Evolutionary conservation across 2,329 filamentous ascomycete genomes (phyloP).

Genomic region (Calonectria fujianensis): DNA sequence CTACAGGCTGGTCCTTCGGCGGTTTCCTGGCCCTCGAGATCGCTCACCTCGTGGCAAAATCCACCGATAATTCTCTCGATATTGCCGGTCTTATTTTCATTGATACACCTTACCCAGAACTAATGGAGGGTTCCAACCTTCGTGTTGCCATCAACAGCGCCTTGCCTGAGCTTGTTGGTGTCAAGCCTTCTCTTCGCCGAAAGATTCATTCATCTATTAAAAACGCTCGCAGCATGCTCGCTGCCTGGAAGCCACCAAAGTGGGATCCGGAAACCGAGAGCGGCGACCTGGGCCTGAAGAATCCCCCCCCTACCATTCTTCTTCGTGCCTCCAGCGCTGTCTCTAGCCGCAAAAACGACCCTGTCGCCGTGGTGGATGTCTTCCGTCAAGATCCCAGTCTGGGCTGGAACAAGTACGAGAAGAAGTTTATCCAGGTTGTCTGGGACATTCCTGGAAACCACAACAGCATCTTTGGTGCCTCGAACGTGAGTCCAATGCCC

Average conservation of each 20-base stretch:
- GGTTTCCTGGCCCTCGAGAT: constrained; percentile 32
- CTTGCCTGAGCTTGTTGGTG: constrained; percentile 31
- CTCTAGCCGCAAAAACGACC: constrained; percentile 24
- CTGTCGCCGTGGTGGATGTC: constrained; percentile 31
- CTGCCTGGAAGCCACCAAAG: constrained; percentile 32
- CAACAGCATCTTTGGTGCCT: constrained; percentile 34
- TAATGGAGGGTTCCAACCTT: constrained; percentile 33
- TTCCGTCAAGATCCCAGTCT: constrained; percentile 32
- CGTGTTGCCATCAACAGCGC: constrained; percentile 33
- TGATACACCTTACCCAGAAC: constrained; percentile 31
- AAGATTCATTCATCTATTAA: constrained; percentile 37
- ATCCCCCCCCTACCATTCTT: constrained; percentile 33
- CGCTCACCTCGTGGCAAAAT: constrained; percentile 26
- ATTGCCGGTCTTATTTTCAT: constrained; percentile 36
- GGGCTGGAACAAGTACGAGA: constrained; percentile 35
- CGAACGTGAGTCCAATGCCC: constrained; percentile 8
- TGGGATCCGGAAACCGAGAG: constrained; percentile 31
- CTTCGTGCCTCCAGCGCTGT: constrained; percentile 32
- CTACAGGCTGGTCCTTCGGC: constrained; percentile 33
- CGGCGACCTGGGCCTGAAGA: constrained; percentile 22
- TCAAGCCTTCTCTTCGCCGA: constrained; percentile 32
- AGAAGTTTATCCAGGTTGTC: constrained; percentile 32
- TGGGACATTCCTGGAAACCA: constrained; percentile 37
- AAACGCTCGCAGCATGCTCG: constrained; percentile 36
- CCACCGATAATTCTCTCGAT: constrained; percentile 27